Evolutionary conservation across 805 yeast genomes (phyloP).

Genomic region (Alloascoidea hylecoeti): DNA sequence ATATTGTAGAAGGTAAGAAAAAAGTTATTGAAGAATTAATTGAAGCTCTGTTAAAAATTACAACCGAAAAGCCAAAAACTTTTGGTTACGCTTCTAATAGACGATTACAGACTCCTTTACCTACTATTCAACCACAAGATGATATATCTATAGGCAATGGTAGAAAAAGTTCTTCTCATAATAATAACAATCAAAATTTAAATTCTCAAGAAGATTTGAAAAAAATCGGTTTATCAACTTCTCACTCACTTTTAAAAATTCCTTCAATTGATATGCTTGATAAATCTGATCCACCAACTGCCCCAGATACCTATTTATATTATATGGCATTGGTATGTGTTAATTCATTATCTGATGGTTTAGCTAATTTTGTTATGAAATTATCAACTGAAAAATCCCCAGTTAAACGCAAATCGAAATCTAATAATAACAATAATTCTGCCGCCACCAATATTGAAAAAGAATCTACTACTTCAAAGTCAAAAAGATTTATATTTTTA

Average conservation of each 20-base stretch:
- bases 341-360: slow-evolving; percentile 50
- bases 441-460: slow-evolving; percentile 5
- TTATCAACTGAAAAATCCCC: slow-evolving; percentile 16
- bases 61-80: slow-evolving; percentile 16
- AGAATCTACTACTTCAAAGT: slow-evolving; percentile 4
- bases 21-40: slow-evolving; percentile 46
- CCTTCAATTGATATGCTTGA: slow-evolving; percentile 66
- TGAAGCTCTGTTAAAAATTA: slow-evolving; percentile 21
- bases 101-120: slow-evolving; percentile 4
- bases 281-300: slow-evolving; percentile 60
- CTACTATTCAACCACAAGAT: not conserved
- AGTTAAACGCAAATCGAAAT: slow-evolving; percentile 2
- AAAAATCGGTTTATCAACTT: slow-evolving; percentile 6
- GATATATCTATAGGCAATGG: not conserved
- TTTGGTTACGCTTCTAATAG: slow-evolving; percentile 4
- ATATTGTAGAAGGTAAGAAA: slow-evolving; percentile 39
- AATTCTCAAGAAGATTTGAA: not conserved
- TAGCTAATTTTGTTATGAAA: slow-evolving; percentile 36
- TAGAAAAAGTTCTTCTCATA: not conserved
- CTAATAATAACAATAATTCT: slow-evolving; percentile 5
- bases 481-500: slow-evolving; percentile 7
- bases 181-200: too few species aligned
- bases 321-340: slow-evolving; percentile 41
- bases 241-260: slow-evolving; percentile 31
- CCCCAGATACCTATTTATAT: slow-evolving; percentile 47